Conservation (phyloP, 2,329 filamentous ascomycete genomes). For the Metarhizium rileyi region DNA sequence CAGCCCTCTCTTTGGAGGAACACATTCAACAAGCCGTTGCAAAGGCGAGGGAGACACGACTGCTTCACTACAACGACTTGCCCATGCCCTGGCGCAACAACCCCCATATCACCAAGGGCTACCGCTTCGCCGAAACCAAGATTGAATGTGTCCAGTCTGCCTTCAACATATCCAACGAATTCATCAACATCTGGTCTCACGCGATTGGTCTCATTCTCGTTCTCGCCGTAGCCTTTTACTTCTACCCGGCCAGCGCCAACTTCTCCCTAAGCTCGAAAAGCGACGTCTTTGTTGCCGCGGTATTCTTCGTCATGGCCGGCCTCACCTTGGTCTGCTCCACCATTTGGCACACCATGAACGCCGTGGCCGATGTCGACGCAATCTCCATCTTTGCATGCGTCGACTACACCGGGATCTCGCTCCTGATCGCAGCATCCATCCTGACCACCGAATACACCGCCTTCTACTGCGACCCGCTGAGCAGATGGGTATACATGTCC, state of each 20-base stretch:
- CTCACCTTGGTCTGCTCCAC: constrained; percentile 92
- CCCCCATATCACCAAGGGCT: constrained; percentile 82
- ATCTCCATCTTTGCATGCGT: constrained; percentile 96
- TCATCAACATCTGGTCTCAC: constrained; percentile 97
- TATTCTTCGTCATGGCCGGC: constrained; percentile 94
- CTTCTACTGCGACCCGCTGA: constrained; percentile 92
- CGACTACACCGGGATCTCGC: constrained; percentile 94
- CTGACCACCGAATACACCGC: constrained; percentile 98
- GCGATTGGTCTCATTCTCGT: constrained; percentile 81
- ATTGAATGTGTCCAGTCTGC: constrained; percentile 78
- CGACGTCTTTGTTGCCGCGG: constrained; percentile 81
- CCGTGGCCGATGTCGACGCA: constrained; percentile 78
- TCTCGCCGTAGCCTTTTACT: constrained; percentile 83
- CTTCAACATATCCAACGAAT: constrained; percentile 81
- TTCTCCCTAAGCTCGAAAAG: constrained; percentile 79
- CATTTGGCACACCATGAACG: constrained; percentile 98
- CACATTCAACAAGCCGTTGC: constrained; percentile 71
- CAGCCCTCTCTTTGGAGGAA: constrained; percentile 72
- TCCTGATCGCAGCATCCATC: constrained; percentile 91
- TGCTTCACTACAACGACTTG: constrained; percentile 83
- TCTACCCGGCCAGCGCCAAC: constrained; percentile 81
- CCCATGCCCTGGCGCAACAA: constrained; percentile 91
- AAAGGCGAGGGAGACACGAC: constrained; percentile 66
- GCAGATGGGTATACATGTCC: constrained; percentile 76
- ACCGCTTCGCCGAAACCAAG: constrained; percentile 89